Conservation (phyloP, 345 rosid species). For the Syzygium grande region DNA sequence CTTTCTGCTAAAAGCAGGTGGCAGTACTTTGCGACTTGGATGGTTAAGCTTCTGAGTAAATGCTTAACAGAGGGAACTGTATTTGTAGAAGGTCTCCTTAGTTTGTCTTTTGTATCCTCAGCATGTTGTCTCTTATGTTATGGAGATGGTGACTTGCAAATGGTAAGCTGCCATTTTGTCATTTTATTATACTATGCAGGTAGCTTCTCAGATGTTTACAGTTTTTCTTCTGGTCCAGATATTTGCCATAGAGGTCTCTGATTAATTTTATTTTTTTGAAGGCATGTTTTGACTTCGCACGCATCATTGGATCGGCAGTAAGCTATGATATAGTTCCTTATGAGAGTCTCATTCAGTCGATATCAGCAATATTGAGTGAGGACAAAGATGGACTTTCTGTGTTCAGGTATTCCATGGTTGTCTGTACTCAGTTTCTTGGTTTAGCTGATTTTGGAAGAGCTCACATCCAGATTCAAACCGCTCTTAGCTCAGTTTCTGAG, state of each 20-base stretch:
- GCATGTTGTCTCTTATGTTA: constrained; percentile 68
- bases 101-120: constrained; percentile 49
- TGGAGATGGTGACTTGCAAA: constrained; percentile 79
- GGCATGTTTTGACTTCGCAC: constrained; percentile 92
- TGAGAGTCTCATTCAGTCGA: constrained; percentile 61
- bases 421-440: background rate
- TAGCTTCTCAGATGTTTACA: constrained; percentile 9
- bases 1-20: constrained; percentile 52
- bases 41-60: constrained; percentile 67
- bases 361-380: constrained; percentile 55
- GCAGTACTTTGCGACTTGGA: constrained; percentile 78
- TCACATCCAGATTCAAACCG: background rate
- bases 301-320: constrained; percentile 56
- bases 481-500: background rate
- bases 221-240: constrained; percentile 7
- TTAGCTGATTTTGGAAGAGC: background rate
- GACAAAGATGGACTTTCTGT: constrained; percentile 60
- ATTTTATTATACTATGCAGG: constrained; percentile 2
- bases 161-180: constrained; percentile 33
- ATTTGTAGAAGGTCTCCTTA: constrained; percentile 75
- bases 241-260: constrained; percentile 25
- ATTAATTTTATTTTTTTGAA: constrained; percentile 44
- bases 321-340: constrained; percentile 60
- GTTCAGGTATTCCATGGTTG: constrained; percentile 53
- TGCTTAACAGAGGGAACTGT: constrained; percentile 90